These are phyloP conservation scores for Sporothrix brunneoviolacea DNA, from an alignment of 2,329 filamentous ascomycete species.

Conservation along the genomic window DNA sequence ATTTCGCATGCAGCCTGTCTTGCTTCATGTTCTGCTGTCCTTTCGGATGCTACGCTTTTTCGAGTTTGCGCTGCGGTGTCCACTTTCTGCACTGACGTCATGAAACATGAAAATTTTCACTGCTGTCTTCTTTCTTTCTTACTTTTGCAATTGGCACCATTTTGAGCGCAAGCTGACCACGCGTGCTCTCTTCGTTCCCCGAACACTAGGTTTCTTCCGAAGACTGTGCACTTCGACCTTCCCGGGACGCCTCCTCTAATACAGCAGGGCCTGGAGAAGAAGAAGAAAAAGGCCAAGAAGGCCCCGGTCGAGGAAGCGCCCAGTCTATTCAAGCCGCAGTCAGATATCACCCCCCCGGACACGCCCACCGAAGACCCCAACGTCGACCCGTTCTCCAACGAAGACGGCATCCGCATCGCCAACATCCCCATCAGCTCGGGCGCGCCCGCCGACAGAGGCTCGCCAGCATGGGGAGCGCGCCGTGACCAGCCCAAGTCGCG, in stretches of 20 bases:
- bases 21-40: neutral
- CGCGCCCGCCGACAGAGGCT: constrained; percentile 66
- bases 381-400: constrained; percentile 49
- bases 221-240: constrained; percentile 82
- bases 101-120: constrained; percentile 13
- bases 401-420: constrained; percentile 51
- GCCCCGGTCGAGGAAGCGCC: constrained; percentile 34
- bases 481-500: constrained; percentile 73
- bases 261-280: constrained; percentile 21
- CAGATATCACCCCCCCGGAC: constrained; percentile 47
- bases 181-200: neutral
- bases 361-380: constrained; percentile 45
- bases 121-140: constrained; percentile 5
- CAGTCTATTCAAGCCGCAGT: constrained; percentile 45
- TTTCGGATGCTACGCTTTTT: neutral
- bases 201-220: constrained; percentile 74
- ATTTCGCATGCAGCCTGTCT: neutral
- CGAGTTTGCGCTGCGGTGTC: neutral
- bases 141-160: too few relatives aligned
- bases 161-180: neutral
- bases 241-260: constrained; percentile 42
- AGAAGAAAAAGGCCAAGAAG: constrained; percentile 21
- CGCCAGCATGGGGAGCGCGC: constrained; percentile 68
- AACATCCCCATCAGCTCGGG: constrained; percentile 37
- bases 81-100: constrained; percentile 16